Evolutionary conservation across 352 stramenopile species (phyloP).

Genomic region (Ophiocytium majus): DNA sequence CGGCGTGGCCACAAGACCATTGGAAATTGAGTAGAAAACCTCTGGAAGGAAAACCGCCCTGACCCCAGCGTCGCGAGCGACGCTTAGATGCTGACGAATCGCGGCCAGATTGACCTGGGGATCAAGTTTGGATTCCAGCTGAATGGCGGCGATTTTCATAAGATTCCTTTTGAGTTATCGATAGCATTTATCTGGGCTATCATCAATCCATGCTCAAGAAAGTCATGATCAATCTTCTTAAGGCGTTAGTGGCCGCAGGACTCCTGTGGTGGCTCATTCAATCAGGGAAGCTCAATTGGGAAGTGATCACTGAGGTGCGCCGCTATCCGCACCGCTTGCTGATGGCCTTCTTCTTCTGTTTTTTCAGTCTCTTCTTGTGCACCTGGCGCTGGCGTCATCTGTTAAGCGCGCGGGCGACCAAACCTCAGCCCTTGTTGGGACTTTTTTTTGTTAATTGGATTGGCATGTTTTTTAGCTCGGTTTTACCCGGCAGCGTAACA

Average conservation of each 20-base stretch:
- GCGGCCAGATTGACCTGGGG: not conserved
- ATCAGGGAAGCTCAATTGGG: not conserved
- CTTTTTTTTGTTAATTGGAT: not conserved
- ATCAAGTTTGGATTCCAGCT: not conserved
- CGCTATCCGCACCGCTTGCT: not conserved
- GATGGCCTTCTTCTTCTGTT: not conserved
- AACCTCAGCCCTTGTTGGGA: not conserved
- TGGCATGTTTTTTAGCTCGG: not conserved
- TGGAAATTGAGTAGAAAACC: conserved; percentile 13
- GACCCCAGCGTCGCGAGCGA: not conserved
- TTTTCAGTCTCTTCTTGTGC: not conserved
- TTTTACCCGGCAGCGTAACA: not conserved
- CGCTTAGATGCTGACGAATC: not conserved
- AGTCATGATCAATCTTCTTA: not conserved
- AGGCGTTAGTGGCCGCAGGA: not conserved
- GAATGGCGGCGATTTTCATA: conserved; percentile 16
- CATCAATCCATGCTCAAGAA: not conserved
- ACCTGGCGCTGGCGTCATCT: not conserved
- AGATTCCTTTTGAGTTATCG: not conserved
- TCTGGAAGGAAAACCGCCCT: not conserved
- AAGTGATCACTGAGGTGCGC: not conserved
- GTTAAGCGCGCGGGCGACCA: not conserved
- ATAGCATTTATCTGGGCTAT: not conserved
- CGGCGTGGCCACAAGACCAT: not conserved
- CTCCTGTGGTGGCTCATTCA: not conserved